These are phyloP conservation scores for Ailanthus altissimus DNA, from an alignment of 345 rosid genomes.

Conservation along the genomic window DNA sequence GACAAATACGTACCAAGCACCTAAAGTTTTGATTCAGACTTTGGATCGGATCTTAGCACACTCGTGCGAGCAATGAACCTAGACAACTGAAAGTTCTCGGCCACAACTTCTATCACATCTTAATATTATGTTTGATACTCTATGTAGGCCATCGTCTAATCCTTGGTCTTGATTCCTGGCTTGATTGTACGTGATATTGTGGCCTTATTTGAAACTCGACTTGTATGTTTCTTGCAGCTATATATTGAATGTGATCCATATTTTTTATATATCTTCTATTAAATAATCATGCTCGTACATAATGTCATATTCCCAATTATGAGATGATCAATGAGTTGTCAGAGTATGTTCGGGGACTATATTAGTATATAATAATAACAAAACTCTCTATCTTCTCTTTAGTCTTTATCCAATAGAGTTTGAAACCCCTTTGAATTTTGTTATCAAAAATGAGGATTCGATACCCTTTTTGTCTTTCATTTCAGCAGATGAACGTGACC, in stretches of 20 bases:
- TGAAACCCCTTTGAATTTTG: too few species aligned
- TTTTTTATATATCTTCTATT: too few species aligned
- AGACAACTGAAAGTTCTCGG: conserved; percentile 26
- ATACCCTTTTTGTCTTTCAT: not conserved
- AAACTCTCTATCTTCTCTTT: not conserved
- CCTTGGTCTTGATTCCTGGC: conserved; percentile 11
- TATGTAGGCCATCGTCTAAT: conserved; percentile 25
- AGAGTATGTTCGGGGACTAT: not conserved
- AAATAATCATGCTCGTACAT: not conserved
- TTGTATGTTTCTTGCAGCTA: not conserved
- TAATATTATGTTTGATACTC: conserved; percentile 20
- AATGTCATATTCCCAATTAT: not conserved
- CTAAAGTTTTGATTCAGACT: conserved; percentile 19
- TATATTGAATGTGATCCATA: too few species aligned
- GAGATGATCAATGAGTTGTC: conserved; percentile 2
- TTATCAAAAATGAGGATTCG: too few species aligned
- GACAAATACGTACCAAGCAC: conserved; percentile 26
- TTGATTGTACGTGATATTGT: conserved; percentile 10
- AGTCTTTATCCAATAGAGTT: not conserved
- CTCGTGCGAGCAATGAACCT: conserved; percentile 38
- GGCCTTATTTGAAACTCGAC: not conserved
- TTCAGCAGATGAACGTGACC: not conserved
- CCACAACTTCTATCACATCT: conserved; percentile 19
- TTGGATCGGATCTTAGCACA: conserved; percentile 21
- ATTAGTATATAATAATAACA: not conserved